A percentile compares a stretch with the other conserved stretches of the same genome.
phyloP scores from a whole-genome alignment of 495 filamentous ascomycete genomes.

The Sabuloglossum arenarium region DNA sequence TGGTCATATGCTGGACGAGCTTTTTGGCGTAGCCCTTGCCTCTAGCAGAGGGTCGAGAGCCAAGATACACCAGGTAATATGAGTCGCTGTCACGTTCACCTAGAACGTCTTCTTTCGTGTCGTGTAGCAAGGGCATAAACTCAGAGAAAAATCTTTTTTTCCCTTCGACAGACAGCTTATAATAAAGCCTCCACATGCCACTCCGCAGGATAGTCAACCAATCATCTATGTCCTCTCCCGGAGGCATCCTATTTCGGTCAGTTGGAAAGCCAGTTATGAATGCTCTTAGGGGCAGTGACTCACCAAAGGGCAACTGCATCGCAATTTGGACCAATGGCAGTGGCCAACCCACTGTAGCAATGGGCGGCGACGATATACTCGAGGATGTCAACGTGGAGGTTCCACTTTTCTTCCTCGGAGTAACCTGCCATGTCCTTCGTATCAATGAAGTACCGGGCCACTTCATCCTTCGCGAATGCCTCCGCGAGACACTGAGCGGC shows the following conservation, averaged over 20 bases:
- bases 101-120: slow-evolving; percentile 44
- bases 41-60: slow-evolving; percentile 40
- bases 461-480: slow-evolving; percentile 55
- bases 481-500: slow-evolving; percentile 47
- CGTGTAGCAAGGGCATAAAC: slow-evolving; percentile 54
- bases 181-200: slow-evolving; percentile 52
- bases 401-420: slow-evolving; percentile 44
- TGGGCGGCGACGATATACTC: slow-evolving; percentile 54
- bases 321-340: slow-evolving; percentile 49
- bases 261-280: neutral
- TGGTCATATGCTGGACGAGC: slow-evolving; percentile 44
- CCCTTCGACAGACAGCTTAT: slow-evolving; percentile 47
- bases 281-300: slow-evolving; percentile 11
- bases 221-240: slow-evolving; percentile 51
- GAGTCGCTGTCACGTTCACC: slow-evolving; percentile 37
- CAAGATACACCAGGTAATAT: slow-evolving; percentile 64
- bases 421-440: slow-evolving; percentile 38
- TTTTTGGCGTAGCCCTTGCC: slow-evolving; percentile 48
- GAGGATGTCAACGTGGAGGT: slow-evolving; percentile 51
- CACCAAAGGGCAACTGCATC: slow-evolving; percentile 63
- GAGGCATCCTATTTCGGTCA: slow-evolving; percentile 41
- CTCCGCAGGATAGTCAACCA: slow-evolving; percentile 44
- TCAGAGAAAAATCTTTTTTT: slow-evolving; percentile 51
- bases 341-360: slow-evolving; percentile 45
- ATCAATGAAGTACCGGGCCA: slow-evolving; percentile 48